Base-by-base conservation (phyloP, 2,329 filamentous ascomycete genomes). In the Cladosporium austrohemisphaericum region DNA sequence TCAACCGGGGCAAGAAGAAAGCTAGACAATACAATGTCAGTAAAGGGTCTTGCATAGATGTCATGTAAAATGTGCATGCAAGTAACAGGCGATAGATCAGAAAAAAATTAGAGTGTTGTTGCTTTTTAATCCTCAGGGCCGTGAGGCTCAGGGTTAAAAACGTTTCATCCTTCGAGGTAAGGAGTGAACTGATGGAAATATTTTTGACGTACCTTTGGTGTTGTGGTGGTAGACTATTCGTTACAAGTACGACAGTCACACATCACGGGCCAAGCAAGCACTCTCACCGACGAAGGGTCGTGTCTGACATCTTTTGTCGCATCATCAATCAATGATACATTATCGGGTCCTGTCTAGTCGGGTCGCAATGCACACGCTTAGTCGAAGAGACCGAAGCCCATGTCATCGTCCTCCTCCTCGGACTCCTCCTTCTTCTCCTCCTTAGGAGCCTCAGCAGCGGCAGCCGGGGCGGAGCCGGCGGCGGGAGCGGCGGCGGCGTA, bases 401-500 rank as follows among this genome's bases (percentile, higher is more conserved):
- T 75, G 65, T 75, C 71, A 50, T 72, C 74, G 61, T 78, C 74
- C 71, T 78, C 83, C 63, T 81, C 78, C 64, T 84, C 80, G 65
- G 82, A 78, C 68, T 70, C 68, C 56, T 83, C 77, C 67, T 83
- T 76, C 66, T 81, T 77, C 62, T 79, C 76, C 56, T 77, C 75
- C 47, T 73, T 71, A 50, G 74, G 75, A 52, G 73, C 71, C 47
- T 73, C 75, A 43, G 71, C 75, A 48, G 71, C 76, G 55, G 75
- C 77, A 49, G 71, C 72, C 55, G 73, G 75, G 53, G 73, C 71
- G 40, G 73, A 69, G 46, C 74, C 74, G 50, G 81, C 76, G 52
- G 76, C 77, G 52, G 92, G 89, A 60, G 86, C 89, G 60, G 91
- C 78, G 41, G 88, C 72, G 59, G 92, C 93, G 73, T 97, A 98